phyloP scores from a whole-genome alignment of 2,329 filamentous ascomycete species.

The Pseudohalonectria lignicola region DNA sequence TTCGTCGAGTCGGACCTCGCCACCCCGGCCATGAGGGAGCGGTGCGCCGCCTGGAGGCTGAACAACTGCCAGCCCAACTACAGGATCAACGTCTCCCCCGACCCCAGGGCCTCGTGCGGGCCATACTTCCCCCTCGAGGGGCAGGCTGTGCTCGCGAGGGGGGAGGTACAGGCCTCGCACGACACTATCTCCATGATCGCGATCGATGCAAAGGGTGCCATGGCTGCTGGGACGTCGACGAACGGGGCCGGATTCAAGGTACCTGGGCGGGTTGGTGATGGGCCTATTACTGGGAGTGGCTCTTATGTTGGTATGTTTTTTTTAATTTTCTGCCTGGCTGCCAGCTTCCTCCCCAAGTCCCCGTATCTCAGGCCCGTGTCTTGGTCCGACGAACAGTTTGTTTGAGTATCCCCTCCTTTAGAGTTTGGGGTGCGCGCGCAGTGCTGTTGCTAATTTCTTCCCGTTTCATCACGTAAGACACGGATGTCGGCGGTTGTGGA shows the following conservation, averaged over 20 bases:
- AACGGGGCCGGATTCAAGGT: conserved; percentile 44
- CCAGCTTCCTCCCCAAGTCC: neutral
- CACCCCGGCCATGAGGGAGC: conserved; percentile 25
- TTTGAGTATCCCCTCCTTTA: no score
- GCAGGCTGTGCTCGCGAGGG: neutral
- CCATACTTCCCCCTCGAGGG: conserved; percentile 27
- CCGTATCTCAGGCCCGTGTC: no score
- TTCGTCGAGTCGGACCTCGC: conserved; percentile 31
- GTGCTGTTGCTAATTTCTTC: neutral
- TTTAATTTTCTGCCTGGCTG: neutral
- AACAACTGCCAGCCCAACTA: conserved; percentile 38
- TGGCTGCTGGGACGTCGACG: conserved; percentile 44
- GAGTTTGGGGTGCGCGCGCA: neutral
- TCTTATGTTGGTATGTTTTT: conserved; percentile 29
- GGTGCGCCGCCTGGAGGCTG: conserved; percentile 31
- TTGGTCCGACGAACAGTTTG: no score
- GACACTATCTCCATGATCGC: conserved; percentile 44
- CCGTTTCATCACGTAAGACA: conserved; percentile 18
- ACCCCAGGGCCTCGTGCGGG: conserved; percentile 30
- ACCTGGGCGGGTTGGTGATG: conserved; percentile 43
- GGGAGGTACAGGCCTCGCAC: conserved; percentile 21
- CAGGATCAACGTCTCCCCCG: conserved; percentile 31
- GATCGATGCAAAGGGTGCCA: conserved; percentile 28
- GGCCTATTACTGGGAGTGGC: conserved; percentile 41
- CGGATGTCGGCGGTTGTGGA: conserved; percentile 41